A percentile compares a stretch with the other conserved stretches of the same genome.
phyloP scores from a whole-genome alignment of 176 grass and related monocot genomes.

The Phoenix dactylifera region DNA sequence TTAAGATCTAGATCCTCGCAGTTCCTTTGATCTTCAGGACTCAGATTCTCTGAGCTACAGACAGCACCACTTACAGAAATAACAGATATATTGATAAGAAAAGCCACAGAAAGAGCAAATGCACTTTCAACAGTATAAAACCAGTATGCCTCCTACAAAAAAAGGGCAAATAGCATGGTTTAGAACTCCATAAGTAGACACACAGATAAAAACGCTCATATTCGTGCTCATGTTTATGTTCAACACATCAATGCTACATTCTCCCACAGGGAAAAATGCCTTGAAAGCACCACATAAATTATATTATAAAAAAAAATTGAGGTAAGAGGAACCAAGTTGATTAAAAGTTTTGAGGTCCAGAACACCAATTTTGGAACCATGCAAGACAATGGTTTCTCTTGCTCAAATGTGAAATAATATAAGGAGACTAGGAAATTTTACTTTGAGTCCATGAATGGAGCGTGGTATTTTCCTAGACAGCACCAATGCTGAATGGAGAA shows the following conservation, averaged over 20 bases:
- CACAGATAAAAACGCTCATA: neutral
- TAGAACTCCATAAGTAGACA: conserved; percentile 5
- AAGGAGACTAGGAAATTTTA: conserved; percentile 16
- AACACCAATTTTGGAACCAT: no score
- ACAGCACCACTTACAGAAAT: conserved; percentile 95
- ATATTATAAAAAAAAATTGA: no score
- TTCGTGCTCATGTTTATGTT: no score
- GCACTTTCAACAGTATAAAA: conserved; percentile 97
- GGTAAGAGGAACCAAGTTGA: no score
- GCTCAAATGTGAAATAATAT: no score
- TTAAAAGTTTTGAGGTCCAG: no score
- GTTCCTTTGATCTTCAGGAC: conserved; percentile 62
- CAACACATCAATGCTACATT: no score
- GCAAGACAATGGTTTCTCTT: no score
- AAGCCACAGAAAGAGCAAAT: conserved; percentile 85
- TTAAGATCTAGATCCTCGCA: conserved; percentile 89
- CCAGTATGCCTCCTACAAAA: conserved; percentile 81
- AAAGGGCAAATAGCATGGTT: neutral
- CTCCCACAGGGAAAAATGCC: no score
- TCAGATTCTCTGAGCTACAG: conserved; percentile 63
- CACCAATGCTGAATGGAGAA: conserved; percentile 95
- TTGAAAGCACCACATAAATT: no score
- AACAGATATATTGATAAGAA: conserved; percentile 94
- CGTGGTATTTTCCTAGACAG: conserved; percentile 93
- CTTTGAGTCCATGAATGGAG: conserved; percentile 81